Percentiles rank a stretch among this genome's conserved stretches.
Evolutionary conservation across 257 asterid species (phyloP).

Genomic region (Echium plantagineum): DNA sequence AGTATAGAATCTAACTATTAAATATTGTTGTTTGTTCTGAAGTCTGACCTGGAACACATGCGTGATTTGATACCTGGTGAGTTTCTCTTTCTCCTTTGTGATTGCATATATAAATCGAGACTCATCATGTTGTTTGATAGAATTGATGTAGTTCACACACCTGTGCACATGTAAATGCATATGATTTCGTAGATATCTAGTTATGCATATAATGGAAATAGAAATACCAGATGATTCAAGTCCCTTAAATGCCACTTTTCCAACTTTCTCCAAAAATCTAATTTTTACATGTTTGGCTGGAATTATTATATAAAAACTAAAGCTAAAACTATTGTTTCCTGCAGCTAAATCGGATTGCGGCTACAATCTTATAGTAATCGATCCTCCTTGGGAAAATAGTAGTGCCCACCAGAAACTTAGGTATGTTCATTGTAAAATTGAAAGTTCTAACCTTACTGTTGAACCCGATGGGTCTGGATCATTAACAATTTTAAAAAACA

Average conservation of each 20-base stretch:
- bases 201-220: background rate
- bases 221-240: background rate
- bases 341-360: conserved; percentile 68
- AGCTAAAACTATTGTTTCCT: conserved; percentile 15
- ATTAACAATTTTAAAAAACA: background rate
- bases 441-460: background rate
- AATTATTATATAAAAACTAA: background rate
- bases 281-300: background rate
- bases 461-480: background rate
- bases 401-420: conserved; percentile 83
- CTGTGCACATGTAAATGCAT: background rate
- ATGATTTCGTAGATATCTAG: background rate
- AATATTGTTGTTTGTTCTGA: conserved; percentile 22
- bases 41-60: conserved; percentile 67
- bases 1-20: conserved; percentile 11
- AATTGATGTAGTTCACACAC: background rate
- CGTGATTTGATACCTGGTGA: conserved; percentile 68
- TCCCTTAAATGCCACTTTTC: background rate
- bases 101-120: background rate
- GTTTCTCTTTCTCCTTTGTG: conserved; percentile 1
- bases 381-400: conserved; percentile 98
- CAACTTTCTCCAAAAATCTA: no score
- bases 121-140: background rate
- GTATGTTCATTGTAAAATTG: conserved; percentile 23
- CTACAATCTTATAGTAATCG: conserved; percentile 75